Percentiles rank a stretch among this genome's conserved stretches.
These are phyloP conservation scores for Eutrema salsugineum DNA, from an alignment of 441 rosid species.

Conservation along the genomic window DNA sequence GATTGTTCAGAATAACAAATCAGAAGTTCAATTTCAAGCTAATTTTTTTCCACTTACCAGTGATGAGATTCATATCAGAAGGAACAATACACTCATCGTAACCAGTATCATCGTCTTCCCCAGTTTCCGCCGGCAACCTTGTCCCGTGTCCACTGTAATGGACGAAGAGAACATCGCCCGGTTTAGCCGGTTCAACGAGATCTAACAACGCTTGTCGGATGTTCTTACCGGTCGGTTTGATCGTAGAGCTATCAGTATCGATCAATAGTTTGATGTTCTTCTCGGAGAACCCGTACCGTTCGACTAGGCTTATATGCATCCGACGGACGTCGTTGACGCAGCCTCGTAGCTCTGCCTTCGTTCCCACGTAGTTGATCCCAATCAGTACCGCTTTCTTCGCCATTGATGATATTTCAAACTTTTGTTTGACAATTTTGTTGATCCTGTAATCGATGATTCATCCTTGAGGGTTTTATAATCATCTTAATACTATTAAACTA, in stretches of 20 bases:
- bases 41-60: slow-evolving; percentile 34
- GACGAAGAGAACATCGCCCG: slow-evolving; percentile 61
- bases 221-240: slow-evolving; percentile 75
- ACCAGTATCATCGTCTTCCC: slow-evolving; percentile 89
- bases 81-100: slow-evolving; percentile 91
- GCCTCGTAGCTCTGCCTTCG: slow-evolving; percentile 77
- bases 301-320: slow-evolving; percentile 51
- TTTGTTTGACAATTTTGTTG: background rate
- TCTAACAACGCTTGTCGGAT: slow-evolving; percentile 46
- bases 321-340: slow-evolving; percentile 79
- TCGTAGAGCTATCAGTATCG: slow-evolving; percentile 55
- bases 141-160: slow-evolving; percentile 93
- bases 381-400: slow-evolving; percentile 67
- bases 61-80: slow-evolving; percentile 85
- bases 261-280: slow-evolving; percentile 60
- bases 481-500: background rate
- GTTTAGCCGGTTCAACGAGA: slow-evolving; percentile 51
- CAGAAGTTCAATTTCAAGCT: background rate
- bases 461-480: background rate
- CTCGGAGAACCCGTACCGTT: slow-evolving; percentile 57
- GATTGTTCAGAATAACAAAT: background rate
- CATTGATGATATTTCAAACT: slow-evolving; percentile 31
- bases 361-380: slow-evolving; percentile 73
- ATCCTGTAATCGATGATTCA: background rate
- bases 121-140: slow-evolving; percentile 89